phyloP scores from a whole-genome alignment of 2,329 filamentous ascomycete species.

The Arthroderma uncinatum region DNA sequence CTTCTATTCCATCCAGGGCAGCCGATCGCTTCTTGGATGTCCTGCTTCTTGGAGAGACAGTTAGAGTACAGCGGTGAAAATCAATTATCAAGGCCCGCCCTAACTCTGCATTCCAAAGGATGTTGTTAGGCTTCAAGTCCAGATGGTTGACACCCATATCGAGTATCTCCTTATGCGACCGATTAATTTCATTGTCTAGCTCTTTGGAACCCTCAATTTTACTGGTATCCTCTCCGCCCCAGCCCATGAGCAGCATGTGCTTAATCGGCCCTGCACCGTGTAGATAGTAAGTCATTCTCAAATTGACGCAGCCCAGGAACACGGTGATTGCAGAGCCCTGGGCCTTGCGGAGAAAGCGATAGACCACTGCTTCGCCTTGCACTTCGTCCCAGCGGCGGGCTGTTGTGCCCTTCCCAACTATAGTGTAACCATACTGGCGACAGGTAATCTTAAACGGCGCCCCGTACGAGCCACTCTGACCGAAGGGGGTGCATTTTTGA shows the following conservation, averaged over 20 bases:
- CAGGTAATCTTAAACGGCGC: too few species aligned
- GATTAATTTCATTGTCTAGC: not conserved
- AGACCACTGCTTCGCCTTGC: conserved; percentile 14
- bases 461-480: too few species aligned
- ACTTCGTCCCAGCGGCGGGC: conserved; percentile 7
- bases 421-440: too few species aligned
- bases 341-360: conserved; percentile 8
- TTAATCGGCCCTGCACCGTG: too few species aligned
- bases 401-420: conserved; percentile 17
- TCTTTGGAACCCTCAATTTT: not conserved
- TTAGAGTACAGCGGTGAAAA: too few species aligned
- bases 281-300: not conserved
- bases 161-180: too few species aligned
- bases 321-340: conserved; percentile 15
- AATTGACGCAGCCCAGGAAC: conserved; percentile 13
- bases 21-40: not conserved
- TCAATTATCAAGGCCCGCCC: too few species aligned
- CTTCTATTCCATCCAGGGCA: not conserved
- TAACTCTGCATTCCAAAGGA: conserved; percentile 10
- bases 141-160: conserved; percentile 6
- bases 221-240: conserved; percentile 6
- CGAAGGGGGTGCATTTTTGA: too few species aligned
- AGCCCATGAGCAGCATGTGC: conserved; percentile 13
- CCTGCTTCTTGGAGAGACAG: not conserved
- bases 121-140: conserved; percentile 6